Evolutionary conservation across 2,329 filamentous ascomycete species (phyloP).

Genomic region (Pyricularia sp.): DNA sequence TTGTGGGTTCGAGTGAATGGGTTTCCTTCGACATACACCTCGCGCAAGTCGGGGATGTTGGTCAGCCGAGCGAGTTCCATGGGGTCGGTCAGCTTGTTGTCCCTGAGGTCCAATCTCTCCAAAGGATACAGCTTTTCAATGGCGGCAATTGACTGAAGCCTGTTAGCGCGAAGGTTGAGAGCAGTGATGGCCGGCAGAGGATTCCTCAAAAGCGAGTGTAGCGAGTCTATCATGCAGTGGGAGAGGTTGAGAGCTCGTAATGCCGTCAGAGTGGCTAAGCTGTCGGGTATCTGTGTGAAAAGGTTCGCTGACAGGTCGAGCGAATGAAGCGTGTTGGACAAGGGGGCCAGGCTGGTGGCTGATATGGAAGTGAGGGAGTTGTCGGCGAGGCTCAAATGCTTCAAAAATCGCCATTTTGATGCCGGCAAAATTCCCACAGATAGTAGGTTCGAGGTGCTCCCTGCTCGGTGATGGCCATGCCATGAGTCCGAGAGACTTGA

Average conservation of each 20-base stretch:
- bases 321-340: constrained; percentile 83
- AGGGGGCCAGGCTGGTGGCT: constrained; percentile 64
- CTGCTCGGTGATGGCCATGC: constrained; percentile 46
- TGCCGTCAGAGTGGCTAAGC: constrained; percentile 72
- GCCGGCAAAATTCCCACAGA: constrained; percentile 63
- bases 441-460: constrained; percentile 72
- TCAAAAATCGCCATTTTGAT: constrained; percentile 90
- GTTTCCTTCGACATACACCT: constrained; percentile 89
- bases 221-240: constrained; percentile 93
- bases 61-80: constrained; percentile 84
- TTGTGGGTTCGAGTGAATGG: constrained; percentile 82
- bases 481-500: constrained; percentile 63
- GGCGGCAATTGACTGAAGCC: constrained; percentile 77
- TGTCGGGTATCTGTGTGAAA: constrained; percentile 90
- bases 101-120: constrained; percentile 82
- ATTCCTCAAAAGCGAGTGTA: constrained; percentile 77
- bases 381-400: constrained; percentile 84
- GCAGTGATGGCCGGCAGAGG: constrained; percentile 90
- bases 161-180: constrained; percentile 82
- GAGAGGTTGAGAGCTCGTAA: constrained; percentile 90
- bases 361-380: constrained; percentile 80
- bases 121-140: constrained; percentile 82
- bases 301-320: constrained; percentile 89
- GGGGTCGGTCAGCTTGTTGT: constrained; percentile 86
- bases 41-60: constrained; percentile 79